Percentiles rank a stretch among this genome's conserved stretches.
phyloP scores from a whole-genome alignment of 495 filamentous ascomycete genomes.

The Trichoderma asperelloides region DNA sequence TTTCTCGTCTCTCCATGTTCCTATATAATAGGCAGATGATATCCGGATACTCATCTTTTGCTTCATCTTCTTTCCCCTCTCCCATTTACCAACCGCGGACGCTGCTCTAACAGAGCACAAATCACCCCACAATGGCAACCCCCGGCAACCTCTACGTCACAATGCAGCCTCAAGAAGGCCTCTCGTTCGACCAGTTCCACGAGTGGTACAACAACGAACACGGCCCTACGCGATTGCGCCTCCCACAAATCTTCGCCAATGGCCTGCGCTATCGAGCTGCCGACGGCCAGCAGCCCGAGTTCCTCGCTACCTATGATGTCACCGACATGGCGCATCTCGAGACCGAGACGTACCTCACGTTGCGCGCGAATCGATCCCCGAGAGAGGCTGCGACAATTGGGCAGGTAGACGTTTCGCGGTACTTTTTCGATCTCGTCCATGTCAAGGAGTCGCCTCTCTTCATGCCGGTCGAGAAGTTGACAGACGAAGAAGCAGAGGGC shows the following conservation, averaged over 20 bases:
- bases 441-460: conserved; percentile 45
- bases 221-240: conserved; percentile 63
- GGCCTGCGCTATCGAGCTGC: conserved; percentile 68
- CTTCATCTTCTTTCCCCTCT: no score
- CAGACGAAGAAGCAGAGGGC: conserved; percentile 49
- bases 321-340: conserved; percentile 60
- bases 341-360: conserved; percentile 54
- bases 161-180: conserved; percentile 58
- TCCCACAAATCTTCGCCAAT: conserved; percentile 60
- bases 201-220: conserved; percentile 92
- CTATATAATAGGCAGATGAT: background rate
- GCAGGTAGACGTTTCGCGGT: conserved; percentile 61
- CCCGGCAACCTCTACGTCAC: conserved; percentile 69
- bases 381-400: conserved; percentile 68
- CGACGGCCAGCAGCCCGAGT: conserved; percentile 53
- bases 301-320: conserved; percentile 74
- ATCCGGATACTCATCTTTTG: background rate
- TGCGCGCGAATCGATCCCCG: conserved; percentile 60
- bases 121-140: background rate
- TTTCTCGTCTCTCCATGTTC: background rate
- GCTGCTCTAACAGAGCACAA: background rate
- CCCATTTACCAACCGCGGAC: background rate
- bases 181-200: conserved; percentile 64
- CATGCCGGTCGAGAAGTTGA: conserved; percentile 47
- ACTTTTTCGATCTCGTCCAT: conserved; percentile 55